A percentile compares a stretch with the other conserved stretches of the same genome.
Evolutionary conservation across 2,329 filamentous ascomycete genomes (phyloP).

Genomic region (Paraphoma chrysanthemicola): DNA sequence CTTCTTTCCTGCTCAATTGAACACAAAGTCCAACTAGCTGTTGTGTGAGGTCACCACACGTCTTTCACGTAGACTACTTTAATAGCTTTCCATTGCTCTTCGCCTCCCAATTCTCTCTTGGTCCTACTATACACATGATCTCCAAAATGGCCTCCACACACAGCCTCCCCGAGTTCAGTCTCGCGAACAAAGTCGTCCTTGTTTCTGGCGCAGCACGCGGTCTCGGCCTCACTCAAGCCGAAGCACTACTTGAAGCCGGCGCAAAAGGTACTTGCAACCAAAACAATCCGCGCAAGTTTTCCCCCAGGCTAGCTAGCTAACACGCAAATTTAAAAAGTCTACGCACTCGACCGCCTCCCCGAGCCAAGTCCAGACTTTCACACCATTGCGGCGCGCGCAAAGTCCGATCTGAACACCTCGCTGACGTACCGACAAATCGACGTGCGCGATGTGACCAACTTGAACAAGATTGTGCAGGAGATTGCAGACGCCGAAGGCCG

Average conservation of each 20-base stretch:
- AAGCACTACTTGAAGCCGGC: constrained; percentile 77
- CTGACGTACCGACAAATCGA: constrained; percentile 81
- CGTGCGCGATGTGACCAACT: constrained; percentile 72
- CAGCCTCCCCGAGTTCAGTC: constrained; percentile 74
- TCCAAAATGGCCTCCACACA: constrained; percentile 22
- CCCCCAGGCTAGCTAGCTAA: too few species aligned
- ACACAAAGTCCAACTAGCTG: background rate
- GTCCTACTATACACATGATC: background rate
- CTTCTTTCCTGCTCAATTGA: too few species aligned
- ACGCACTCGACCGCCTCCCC: constrained; percentile 69
- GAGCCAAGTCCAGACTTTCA: constrained; percentile 69
- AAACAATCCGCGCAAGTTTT: too few species aligned
- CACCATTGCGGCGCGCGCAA: constrained; percentile 68
- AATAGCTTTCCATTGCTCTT: background rate
- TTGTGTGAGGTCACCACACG: background rate
- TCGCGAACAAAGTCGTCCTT: constrained; percentile 73
- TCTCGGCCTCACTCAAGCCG: constrained; percentile 75
- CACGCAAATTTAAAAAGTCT: constrained; percentile 54
- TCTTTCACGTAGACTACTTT: background rate
- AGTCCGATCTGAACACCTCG: constrained; percentile 68
- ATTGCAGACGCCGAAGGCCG: constrained; percentile 76
- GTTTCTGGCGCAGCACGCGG: constrained; percentile 76
- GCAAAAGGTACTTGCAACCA: constrained; percentile 61
- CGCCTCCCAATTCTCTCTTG: background rate
- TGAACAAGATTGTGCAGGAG: constrained; percentile 71